Evolutionary conservation across 176 grass and related monocot genomes (phyloP), one percentile per base, ranked within the genome.

Genomic region (Avena sativa): DNA sequence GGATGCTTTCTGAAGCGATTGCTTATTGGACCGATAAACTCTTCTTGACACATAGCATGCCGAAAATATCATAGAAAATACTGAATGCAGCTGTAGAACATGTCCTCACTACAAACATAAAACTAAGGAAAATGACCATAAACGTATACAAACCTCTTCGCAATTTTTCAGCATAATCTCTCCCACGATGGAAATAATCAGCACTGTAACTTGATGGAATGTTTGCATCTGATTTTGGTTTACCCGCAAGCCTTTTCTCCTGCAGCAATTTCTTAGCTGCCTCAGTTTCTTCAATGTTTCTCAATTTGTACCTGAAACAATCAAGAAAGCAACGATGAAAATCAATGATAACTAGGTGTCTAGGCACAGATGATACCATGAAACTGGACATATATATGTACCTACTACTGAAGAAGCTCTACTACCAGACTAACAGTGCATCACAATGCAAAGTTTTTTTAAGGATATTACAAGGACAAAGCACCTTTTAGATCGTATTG

Each of bases 281-380:
- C 89, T 98, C 96, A 2, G 96, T 98, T 89, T 98, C 96, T 91
- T 98, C 96, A 26, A 98, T 98, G 67, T 98, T 98, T 85, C 82
- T 90, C 80, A 98, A 86, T 83, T 98, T 96, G 81, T 90, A 98
- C 86, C 96, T 98, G 82, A 49, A 85, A 78, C 30, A 83, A 87
- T 71, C 12, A 58, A 85, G 9, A 68, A 59, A 88, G 0, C 0
- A 73, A 73, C 36, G 14, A 71, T 72, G 14, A 13, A 43, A 43
- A 74, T 53, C 53, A 7, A 65, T 58, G 57, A 49, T 36, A 77
- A 40, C n/a, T 68, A 38, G 36, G 84, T 43, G 40, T 43, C 40
- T 43, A 43, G 6, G 40, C 40, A 43, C 34, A 1, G 15, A 61
- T 72, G 19, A 9, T 66, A 81, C 71, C 49, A 79, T 60, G 49